Conservation (phyloP, 2,329 filamentous ascomycete species). For the Clarireedia homoeocarpa region DNA sequence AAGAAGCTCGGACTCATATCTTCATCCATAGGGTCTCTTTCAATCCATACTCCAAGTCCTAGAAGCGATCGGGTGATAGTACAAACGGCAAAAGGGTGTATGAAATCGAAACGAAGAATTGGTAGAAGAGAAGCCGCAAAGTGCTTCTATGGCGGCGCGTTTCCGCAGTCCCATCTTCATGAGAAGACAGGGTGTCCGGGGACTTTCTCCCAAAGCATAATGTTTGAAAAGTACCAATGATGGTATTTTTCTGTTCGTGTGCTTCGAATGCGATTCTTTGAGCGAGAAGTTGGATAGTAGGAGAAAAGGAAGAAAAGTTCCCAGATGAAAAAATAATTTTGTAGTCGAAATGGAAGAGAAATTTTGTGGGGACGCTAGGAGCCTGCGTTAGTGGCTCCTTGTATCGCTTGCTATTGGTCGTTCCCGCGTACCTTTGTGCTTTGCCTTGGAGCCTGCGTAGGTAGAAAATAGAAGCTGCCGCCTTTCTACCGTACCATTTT, state of each 20-base stretch:
- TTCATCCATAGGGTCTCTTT: constrained; percentile 61
- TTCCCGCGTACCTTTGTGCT: not conserved
- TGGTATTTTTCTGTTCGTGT: constrained; percentile 66
- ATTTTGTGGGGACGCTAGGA: constrained; percentile 6
- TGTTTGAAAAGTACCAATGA: constrained; percentile 30
- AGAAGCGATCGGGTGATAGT: constrained; percentile 22
- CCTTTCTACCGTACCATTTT: not conserved
- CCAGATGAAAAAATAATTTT: not conserved
- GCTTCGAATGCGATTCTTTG: constrained; percentile 99
- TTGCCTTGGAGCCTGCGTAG: not conserved
- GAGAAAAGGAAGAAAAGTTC: constrained; percentile 28
- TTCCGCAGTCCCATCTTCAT: constrained; percentile 61
- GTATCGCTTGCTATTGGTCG: not conserved
- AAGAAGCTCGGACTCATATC: constrained; percentile 73
- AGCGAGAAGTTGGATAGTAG: constrained; percentile 66
- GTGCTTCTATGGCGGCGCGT: constrained; percentile 99
- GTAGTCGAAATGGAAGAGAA: not conserved
- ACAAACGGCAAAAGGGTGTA: constrained; percentile 31
- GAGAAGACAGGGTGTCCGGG: constrained; percentile 71
- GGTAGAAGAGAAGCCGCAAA: constrained; percentile 69
- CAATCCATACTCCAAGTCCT: constrained; percentile 9
- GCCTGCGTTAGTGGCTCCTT: not conserved
- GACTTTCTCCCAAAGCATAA: constrained; percentile 99
- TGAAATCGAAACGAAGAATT: constrained; percentile 38
- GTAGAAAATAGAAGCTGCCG: not conserved